Evolutionary conservation across 129 eudicot species (phyloP), one percentile per base, ranked within the genome.

Genomic region (Pseudognaphalium luteoalbum): DNA sequence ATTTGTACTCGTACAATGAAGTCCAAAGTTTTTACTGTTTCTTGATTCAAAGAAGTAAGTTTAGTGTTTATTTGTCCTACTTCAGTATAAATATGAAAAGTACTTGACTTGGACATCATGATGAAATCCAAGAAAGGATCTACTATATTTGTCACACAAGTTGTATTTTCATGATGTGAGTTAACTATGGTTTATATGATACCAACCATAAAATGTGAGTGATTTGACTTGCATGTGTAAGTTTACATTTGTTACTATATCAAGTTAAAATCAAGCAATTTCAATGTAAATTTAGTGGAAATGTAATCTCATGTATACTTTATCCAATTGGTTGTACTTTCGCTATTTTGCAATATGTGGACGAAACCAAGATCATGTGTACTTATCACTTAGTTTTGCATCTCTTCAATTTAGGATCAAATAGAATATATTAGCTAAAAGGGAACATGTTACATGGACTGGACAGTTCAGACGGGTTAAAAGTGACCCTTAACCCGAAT

Each of bases 1-100:
- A 68, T 76, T 76, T 73, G 72, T 66, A 57, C 67, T 76, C 72
- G 71, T 63, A 72, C 67, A 71, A 72, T 65, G 64, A 51, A 41
- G 70, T 34, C 54, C 21, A 62, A 59, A 57, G 58, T 58, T 42
- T 14, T 25, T 19, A 61, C n/a, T 25, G 16, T 35, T 25, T 65
- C 73, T 63, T 72, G 59, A 63, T 65, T 52, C 22, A 59, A 73
- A 79, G 60, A 65, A 54, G 68, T 79, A 22, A 66, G 20, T 50
- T 47, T 72, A 37, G 59, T 64, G 67, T 35, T 72, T 22, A n/a
- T 72, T 54, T 52, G 29, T 63, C 20, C 25, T 63, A 17, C 66
- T 33, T 78, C 22, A n/a, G 41, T 59, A 58, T 63, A 50, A 37
- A 58, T 61, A 57, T 25, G 60, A 21, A 14, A 69, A 6, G 71